Conservation (phyloP, 345 rosid species). For the Eucalyptus sp. region DNA sequence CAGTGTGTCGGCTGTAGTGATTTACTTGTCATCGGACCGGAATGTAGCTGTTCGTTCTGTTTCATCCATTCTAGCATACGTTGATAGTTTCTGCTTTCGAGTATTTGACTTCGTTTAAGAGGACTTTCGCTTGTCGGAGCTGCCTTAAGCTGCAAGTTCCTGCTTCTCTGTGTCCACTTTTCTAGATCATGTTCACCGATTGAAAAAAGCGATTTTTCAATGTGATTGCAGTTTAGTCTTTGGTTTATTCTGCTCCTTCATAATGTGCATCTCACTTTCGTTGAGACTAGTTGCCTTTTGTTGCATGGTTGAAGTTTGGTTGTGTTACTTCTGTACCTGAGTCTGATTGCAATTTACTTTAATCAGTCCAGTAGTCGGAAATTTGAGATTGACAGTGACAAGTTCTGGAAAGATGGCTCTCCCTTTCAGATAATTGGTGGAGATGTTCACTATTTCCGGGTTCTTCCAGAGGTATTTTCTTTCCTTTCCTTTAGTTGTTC, state of each 20-base stretch:
- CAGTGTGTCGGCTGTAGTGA: neutral
- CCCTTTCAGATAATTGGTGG: conserved; percentile 83
- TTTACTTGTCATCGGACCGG: neutral
- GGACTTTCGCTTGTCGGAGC: neutral
- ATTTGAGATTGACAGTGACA: conserved; percentile 66
- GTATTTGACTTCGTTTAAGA: neutral
- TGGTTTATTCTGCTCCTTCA: neutral
- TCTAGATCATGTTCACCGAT: neutral
- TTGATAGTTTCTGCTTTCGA: neutral
- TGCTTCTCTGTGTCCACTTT: neutral
- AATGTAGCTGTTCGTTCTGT: neutral
- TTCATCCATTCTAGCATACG: neutral
- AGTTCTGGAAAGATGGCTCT: conserved; percentile 70
- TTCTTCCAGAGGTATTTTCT: conserved; percentile 61
- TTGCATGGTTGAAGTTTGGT: neutral
- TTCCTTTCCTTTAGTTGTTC: neutral
- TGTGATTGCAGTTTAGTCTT: neutral
- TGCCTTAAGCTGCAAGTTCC: neutral
- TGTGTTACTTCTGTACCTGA: neutral
- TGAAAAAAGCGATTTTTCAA: neutral
- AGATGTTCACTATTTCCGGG: conserved; percentile 86
- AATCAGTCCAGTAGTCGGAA: conserved; percentile 15
- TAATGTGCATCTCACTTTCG: neutral
- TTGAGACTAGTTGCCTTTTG: neutral
- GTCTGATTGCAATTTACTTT: neutral